These are phyloP conservation scores for Chaetomium olivaceum DNA, from an alignment of 2,329 filamentous ascomycete genomes.

Conservation along the genomic window DNA sequence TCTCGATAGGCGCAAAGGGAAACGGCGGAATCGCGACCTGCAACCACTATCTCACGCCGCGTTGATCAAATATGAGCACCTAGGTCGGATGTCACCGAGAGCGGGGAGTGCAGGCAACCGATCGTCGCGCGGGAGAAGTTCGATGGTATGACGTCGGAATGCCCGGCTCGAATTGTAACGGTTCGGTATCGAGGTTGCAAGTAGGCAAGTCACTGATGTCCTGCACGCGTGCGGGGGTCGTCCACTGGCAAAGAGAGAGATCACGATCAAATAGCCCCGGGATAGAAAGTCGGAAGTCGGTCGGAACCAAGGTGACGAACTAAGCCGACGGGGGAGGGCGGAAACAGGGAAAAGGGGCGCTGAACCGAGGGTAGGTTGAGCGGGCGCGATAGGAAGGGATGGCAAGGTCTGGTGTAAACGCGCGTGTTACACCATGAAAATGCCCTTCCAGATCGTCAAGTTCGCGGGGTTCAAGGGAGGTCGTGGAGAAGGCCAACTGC, in stretches of 20 bases:
- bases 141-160: conserved; percentile 5
- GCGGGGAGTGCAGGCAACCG: neutral
- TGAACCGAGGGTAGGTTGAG: conserved; percentile 2
- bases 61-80: neutral
- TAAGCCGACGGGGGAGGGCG: neutral
- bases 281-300: neutral
- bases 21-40: conserved; percentile 31
- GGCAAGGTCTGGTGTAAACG: neutral
- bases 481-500: conserved; percentile 17
- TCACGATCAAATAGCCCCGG: neutral
- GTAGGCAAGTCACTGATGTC: conserved; percentile 1
- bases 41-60: neutral
- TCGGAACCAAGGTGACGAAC: neutral
- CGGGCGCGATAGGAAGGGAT: conserved; percentile 20
- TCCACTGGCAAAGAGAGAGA: neutral
- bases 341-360: conserved; percentile 6
- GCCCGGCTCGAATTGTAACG: neutral
- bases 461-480: conserved; percentile 17
- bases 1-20: conserved; percentile 42
- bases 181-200: neutral
- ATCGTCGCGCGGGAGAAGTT: neutral
- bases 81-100: neutral
- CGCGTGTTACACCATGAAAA: conserved; percentile 17
- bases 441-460: conserved; percentile 3
- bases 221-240: neutral